Conservation (phyloP, 257 asterid species). For the Nicotiana otophora region DNA sequence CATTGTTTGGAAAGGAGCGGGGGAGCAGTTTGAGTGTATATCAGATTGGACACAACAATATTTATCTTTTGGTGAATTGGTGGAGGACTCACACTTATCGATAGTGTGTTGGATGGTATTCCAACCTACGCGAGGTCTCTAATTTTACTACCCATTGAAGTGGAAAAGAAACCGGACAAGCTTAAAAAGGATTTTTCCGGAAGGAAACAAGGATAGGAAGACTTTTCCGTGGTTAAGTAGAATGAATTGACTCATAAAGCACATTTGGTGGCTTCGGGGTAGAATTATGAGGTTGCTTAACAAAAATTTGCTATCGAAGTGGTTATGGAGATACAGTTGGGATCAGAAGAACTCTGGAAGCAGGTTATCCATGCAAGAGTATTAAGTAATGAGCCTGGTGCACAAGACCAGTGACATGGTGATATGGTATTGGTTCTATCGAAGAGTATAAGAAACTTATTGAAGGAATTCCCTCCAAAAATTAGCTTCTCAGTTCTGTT, state of each 20-base stretch:
- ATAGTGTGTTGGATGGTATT: not conserved
- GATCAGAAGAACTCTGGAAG: not conserved
- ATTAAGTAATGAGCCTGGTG: not conserved
- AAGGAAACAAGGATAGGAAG: not conserved
- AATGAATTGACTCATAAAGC: not conserved
- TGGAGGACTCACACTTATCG: not conserved
- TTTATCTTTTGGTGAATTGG: not conserved
- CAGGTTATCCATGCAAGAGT: not conserved
- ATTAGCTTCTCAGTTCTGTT: not conserved
- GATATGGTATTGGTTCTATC: not conserved
- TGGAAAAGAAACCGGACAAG: not conserved
- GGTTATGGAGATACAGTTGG: not conserved
- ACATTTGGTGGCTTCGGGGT: not conserved
- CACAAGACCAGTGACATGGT: not conserved
- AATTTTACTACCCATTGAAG: not conserved
- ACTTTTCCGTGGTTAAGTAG: not conserved
- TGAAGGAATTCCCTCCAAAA: not conserved
- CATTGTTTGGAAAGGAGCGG: not conserved
- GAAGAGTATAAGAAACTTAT: no score
- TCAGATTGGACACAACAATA: not conserved
- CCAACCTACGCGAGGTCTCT: not conserved
- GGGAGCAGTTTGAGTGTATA: not conserved
- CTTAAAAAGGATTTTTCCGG: not conserved
- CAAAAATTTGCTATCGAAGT: not conserved
- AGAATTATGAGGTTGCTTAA: not conserved